These are phyloP conservation scores for Diversispora eburnea DNA, from an alignment of 192 early-diverging fungal genomes.

Conservation along the genomic window DNA sequence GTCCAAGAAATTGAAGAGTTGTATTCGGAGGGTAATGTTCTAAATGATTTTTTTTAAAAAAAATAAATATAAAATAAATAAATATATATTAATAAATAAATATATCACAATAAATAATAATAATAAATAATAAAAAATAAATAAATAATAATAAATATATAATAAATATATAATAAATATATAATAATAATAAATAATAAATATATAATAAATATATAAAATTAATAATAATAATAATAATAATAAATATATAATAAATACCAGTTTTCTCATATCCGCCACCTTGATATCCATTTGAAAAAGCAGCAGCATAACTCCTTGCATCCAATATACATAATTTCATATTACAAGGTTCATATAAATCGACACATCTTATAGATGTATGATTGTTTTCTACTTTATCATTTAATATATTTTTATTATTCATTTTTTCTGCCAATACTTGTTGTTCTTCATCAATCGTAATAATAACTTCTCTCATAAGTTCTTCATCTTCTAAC, in stretches of 20 bases:
- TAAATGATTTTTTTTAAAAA: too few relatives aligned
- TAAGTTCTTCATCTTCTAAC: conserved; percentile 37
- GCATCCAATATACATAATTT: conserved; percentile 46
- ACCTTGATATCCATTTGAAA: conserved; percentile 35
- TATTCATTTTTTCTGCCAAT: neutral
- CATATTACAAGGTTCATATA: conserved; percentile 8
- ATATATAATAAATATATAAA: neutral
- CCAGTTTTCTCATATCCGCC: conserved; percentile 44
- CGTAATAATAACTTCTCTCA: conserved; percentile 36
- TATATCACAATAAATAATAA: too few relatives aligned
- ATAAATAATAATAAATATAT: neutral
- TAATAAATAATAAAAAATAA: neutral
- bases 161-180: too few relatives aligned
- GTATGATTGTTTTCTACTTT: too few relatives aligned
- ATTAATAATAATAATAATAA: neutral
- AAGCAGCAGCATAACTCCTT: conserved; percentile 34
- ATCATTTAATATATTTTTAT: neutral
- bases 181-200: neutral
- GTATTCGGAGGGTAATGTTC: conserved; percentile 41
- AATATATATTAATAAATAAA: too few relatives aligned
- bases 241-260: conserved; percentile 5
- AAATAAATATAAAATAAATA: neutral
- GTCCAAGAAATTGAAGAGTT: conserved; percentile 31
- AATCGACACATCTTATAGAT: neutral
- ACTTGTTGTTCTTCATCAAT: conserved; percentile 29